Conservation (phyloP, 345 rosid genomes). For the Syzygium jambos region DNA sequence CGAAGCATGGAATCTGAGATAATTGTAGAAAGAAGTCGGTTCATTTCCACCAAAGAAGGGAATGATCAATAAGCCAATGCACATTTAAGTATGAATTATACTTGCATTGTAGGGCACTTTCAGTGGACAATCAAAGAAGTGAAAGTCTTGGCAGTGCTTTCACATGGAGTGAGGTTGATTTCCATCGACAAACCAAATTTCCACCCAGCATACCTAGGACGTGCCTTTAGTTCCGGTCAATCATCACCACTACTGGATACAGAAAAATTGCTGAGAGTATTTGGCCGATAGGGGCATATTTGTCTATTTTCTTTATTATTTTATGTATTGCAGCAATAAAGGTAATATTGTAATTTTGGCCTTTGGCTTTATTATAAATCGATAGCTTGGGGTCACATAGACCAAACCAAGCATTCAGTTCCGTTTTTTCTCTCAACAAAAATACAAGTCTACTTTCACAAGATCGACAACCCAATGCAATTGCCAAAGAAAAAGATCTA, state of each 20-base stretch:
- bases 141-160: neutral
- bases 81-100: neutral
- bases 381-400: no score
- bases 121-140: neutral
- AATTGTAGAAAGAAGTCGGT: neutral
- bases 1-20: neutral
- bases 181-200: neutral
- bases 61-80: neutral
- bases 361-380: no score
- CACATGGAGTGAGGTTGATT: neutral
- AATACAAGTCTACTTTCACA: neutral
- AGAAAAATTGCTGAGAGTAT: neutral
- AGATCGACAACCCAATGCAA: neutral
- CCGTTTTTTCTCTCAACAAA: no score
- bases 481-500: neutral
- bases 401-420: no score
- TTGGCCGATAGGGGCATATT: no score
- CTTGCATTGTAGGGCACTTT: neutral
- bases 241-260: neutral
- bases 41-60: neutral
- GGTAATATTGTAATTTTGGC: no score
- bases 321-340: no score
- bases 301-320: no score
- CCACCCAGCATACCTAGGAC: neutral
- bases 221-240: neutral